These are phyloP conservation scores for Asterochloris erici DNA, from an alignment of 139 green algal genomes.

Conservation along the genomic window DNA sequence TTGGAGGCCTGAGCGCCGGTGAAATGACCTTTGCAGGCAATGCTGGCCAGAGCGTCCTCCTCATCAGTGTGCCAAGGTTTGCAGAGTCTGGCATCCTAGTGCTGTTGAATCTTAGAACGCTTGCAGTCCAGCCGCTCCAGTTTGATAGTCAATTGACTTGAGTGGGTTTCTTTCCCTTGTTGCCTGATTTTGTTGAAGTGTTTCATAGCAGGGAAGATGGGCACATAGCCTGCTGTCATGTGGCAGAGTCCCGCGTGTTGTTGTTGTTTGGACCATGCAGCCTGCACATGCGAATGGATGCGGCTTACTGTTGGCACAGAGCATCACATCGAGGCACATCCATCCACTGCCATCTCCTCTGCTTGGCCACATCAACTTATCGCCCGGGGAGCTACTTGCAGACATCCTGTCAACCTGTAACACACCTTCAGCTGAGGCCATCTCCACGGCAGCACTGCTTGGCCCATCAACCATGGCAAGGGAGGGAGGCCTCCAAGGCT, in stretches of 20 bases:
- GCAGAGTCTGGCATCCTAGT: constrained; percentile 61
- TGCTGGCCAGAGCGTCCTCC: constrained; percentile 44
- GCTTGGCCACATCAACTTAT: no score
- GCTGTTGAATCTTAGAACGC: constrained; percentile 81
- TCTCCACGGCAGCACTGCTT: no score
- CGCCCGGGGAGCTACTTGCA: no score
- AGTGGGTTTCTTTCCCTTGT: no score
- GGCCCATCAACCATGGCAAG: no score
- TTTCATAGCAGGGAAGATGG: background rate
- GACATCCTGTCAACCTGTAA: no score
- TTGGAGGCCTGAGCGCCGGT: background rate
- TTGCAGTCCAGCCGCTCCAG: constrained; percentile 69
- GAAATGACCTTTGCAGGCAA: constrained; percentile 24
- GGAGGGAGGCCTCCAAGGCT: no score
- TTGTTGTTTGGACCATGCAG: background rate
- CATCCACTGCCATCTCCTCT: no score
- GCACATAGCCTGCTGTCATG: background rate
- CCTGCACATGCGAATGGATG: background rate
- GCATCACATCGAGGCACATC: no score
- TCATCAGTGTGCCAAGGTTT: constrained; percentile 82
- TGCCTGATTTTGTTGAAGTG: background rate
- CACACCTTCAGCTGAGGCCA: no score
- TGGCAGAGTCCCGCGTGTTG: background rate
- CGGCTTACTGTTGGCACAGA: no score
- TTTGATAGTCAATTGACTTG: constrained; percentile 45